Percentiles rank a stretch among this genome's conserved stretches.
Conservation (phyloP, 805 yeast species). For the Wickerhamiella hasegawae region DNA sequence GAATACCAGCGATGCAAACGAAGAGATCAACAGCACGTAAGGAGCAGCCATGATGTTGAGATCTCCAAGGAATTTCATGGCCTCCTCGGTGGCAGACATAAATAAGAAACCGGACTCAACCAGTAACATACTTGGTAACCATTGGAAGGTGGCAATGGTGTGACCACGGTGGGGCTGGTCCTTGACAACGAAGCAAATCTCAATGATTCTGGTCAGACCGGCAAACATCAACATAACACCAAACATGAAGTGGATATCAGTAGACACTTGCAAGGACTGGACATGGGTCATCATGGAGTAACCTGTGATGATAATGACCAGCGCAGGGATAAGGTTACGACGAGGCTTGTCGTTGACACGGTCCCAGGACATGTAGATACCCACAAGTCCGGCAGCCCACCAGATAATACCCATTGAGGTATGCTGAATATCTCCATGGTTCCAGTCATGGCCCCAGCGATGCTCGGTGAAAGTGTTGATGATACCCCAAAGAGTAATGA, state of each 20-base stretch:
- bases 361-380: constrained; percentile 57
- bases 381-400: constrained; percentile 90
- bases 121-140: constrained; percentile 68
- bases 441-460: constrained; percentile 91
- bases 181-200: constrained; percentile 56
- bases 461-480: constrained; percentile 94
- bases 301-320: constrained; percentile 75
- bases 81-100: constrained; percentile 91
- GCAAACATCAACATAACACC: constrained; percentile 69
- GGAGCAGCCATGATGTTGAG: constrained; percentile 76
- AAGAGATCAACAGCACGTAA: constrained; percentile 51
- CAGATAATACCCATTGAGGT: constrained; percentile 93
- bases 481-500: constrained; percentile 82
- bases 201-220: constrained; percentile 61
- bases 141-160: constrained; percentile 56
- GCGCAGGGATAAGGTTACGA: constrained; percentile 65
- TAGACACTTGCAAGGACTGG: constrained; percentile 60
- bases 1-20: constrained; percentile 58
- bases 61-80: constrained; percentile 49
- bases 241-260: constrained; percentile 77
- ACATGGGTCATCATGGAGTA: constrained; percentile 88
- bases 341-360: constrained; percentile 28
- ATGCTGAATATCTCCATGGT: constrained; percentile 87
- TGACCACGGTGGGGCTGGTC: constrained; percentile 33
- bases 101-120: constrained; percentile 66